These are phyloP conservation scores for Astrocystis sublimbata DNA, from an alignment of 495 filamentous ascomycete species.

Conservation along the genomic window DNA sequence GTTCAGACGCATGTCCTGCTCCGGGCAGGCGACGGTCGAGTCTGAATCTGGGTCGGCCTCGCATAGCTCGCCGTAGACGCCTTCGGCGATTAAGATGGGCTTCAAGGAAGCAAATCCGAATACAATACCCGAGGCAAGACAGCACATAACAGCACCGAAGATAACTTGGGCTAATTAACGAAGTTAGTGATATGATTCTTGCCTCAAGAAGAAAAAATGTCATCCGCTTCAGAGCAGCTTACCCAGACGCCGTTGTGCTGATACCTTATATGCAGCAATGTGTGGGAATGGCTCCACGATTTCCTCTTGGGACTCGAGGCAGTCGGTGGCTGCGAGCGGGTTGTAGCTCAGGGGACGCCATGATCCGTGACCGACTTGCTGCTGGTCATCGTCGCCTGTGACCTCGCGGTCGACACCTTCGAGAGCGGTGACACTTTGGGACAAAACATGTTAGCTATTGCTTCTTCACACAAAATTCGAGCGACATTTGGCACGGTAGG, in stretches of 20 bases:
- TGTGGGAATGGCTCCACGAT: constrained; percentile 23
- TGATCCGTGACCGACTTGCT: constrained; percentile 20
- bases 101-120: constrained; percentile 78
- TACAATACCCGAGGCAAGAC: constrained; percentile 66
- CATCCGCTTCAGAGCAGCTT: constrained; percentile 14
- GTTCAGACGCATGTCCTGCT: constrained; percentile 69
- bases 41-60: constrained; percentile 40
- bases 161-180: constrained; percentile 55
- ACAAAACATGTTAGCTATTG: neutral
- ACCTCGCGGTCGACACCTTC: constrained; percentile 35
- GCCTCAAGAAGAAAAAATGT: neutral
- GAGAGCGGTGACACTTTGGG: constrained; percentile 26
- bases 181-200: neutral
- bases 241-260: constrained; percentile 53
- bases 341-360: constrained; percentile 34
- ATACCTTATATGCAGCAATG: constrained; percentile 54
- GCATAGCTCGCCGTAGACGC: constrained; percentile 64
- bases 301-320: neutral
- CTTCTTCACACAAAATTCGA: neutral
- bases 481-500: neutral
- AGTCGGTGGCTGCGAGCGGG: constrained; percentile 19
- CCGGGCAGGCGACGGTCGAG: constrained; percentile 52
- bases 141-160: constrained; percentile 61
- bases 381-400: constrained; percentile 20
- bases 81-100: constrained; percentile 64